Conservation (phyloP, 2,329 filamentous ascomycete species). For the Tolypocladium guangdongense region DNA sequence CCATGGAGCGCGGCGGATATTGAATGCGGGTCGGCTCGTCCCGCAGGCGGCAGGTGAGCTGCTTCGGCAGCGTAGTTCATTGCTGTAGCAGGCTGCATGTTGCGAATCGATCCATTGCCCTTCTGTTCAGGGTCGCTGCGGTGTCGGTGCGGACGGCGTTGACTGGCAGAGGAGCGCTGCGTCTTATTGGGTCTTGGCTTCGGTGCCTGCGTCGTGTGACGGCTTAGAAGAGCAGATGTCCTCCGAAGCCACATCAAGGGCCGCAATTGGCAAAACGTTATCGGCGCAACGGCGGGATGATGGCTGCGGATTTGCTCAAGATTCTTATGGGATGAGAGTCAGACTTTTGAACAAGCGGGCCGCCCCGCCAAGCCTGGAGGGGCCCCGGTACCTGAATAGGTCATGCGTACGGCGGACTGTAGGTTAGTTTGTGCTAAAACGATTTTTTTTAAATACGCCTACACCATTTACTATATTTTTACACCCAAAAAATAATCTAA, state of each 20-base stretch:
- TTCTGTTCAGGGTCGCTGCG: neutral
- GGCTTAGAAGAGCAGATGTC: neutral
- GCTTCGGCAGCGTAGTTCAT: neutral
- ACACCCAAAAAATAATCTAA: too few relatives aligned
- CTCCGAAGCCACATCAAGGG: neutral
- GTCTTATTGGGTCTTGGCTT: neutral
- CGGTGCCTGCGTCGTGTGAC: neutral
- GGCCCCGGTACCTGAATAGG: neutral
- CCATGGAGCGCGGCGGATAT: neutral
- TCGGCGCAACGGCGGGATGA: neutral
- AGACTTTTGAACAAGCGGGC: neutral
- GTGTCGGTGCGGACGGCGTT: neutral
- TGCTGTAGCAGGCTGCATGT: conserved; percentile 1
- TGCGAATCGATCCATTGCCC: neutral
- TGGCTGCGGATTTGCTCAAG: neutral
- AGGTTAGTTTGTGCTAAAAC: too few relatives aligned
- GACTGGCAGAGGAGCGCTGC: neutral
- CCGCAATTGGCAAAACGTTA: too few relatives aligned
- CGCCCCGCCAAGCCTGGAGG: neutral
- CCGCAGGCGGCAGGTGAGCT: neutral
- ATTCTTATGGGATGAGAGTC: neutral
- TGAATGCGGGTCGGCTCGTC: neutral
- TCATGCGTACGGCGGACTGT: too few relatives aligned
- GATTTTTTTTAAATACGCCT: too few relatives aligned
- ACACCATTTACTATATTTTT: too few relatives aligned